Conservation (phyloP, 2,329 filamentous ascomycete genomes). For the Nothophaeocryptopus gaeumannii region DNA sequence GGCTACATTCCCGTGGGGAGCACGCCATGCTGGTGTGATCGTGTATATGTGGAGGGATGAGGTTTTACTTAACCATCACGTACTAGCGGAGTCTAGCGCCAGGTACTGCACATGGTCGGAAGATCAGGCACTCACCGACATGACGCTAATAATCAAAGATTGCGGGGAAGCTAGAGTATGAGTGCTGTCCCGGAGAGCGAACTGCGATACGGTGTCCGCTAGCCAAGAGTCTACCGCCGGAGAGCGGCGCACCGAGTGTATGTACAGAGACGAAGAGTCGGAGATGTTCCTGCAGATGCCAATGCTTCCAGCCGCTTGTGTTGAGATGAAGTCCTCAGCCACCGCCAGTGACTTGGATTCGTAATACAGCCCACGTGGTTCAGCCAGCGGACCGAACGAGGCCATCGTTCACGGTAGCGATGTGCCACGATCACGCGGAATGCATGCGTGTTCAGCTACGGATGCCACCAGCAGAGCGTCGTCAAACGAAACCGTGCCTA, state of each 20-base stretch:
- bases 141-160: conserved; percentile 1
- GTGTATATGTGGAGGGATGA: conserved; percentile 6
- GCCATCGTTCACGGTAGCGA: too few relatives aligned
- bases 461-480: conserved; percentile 6
- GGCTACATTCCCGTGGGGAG: conserved; percentile 1
- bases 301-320: too few relatives aligned
- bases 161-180: conserved; percentile 13
- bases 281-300: too few relatives aligned
- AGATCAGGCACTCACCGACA: conserved; percentile 10
- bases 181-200: too few relatives aligned
- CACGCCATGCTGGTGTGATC: conserved; percentile 5
- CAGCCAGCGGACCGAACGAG: too few relatives aligned
- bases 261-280: too few relatives aligned
- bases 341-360: too few relatives aligned
- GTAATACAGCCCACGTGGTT: too few relatives aligned
- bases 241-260: too few relatives aligned
- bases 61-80: conserved; percentile 19
- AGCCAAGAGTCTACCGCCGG: too few relatives aligned
- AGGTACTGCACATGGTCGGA: conserved; percentile 15
- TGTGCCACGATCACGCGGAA: conserved; percentile 3
- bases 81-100: conserved; percentile 14
- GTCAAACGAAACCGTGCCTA: neutral
- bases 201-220: too few relatives aligned
- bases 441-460: conserved; percentile 4
- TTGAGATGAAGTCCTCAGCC: too few relatives aligned